Evolutionary conservation across 1,284 basidiomycete genomes (phyloP).

Genomic region (Trametes polyzona): DNA sequence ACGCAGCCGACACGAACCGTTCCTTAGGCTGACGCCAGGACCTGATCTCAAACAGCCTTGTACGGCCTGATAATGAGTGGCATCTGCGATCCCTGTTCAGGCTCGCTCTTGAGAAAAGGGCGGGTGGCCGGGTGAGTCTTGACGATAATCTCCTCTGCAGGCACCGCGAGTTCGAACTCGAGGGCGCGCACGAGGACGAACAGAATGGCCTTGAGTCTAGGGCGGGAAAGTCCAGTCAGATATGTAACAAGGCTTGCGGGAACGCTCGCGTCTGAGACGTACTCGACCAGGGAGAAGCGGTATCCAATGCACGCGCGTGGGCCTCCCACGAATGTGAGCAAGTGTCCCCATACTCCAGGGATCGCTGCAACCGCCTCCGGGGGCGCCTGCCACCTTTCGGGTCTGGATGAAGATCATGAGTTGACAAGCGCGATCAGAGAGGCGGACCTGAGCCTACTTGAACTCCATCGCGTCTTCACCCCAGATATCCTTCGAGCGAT

Average conservation of each 20-base stretch:
- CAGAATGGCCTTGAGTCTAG: conserved; percentile 54
- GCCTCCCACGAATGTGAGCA: conserved; percentile 64
- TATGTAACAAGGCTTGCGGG: too few relatives aligned
- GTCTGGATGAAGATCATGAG: conserved; percentile 21
- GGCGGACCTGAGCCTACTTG: conserved; percentile 36
- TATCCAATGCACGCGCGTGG: conserved; percentile 69
- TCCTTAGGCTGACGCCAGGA: too few relatives aligned
- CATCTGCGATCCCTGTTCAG: conserved; percentile 22
- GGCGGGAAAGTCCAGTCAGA: background rate
- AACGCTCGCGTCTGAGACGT: too few relatives aligned
- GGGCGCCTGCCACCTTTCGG: conserved; percentile 58
- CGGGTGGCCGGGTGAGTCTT: conserved; percentile 19
- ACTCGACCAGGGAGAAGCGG: conserved; percentile 70
- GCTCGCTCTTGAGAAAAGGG: conserved; percentile 18
- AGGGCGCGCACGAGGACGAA: conserved; percentile 63
- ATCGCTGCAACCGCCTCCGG: conserved; percentile 48
- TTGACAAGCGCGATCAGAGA: background rate
- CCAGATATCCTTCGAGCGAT: conserved; percentile 53
- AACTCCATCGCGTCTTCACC: conserved; percentile 57
- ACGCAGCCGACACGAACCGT: too few relatives aligned
- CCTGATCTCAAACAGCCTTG: background rate
- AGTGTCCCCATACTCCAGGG: conserved; percentile 60
- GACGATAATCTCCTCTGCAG: conserved; percentile 29
- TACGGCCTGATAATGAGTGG: conserved; percentile 29
- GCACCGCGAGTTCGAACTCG: conserved; percentile 55